A percentile compares a stretch with the other conserved stretches of the same genome.
phyloP scores from a whole-genome alignment of 2,329 filamentous ascomycete species.

The Sporothrix schenckii region DNA sequence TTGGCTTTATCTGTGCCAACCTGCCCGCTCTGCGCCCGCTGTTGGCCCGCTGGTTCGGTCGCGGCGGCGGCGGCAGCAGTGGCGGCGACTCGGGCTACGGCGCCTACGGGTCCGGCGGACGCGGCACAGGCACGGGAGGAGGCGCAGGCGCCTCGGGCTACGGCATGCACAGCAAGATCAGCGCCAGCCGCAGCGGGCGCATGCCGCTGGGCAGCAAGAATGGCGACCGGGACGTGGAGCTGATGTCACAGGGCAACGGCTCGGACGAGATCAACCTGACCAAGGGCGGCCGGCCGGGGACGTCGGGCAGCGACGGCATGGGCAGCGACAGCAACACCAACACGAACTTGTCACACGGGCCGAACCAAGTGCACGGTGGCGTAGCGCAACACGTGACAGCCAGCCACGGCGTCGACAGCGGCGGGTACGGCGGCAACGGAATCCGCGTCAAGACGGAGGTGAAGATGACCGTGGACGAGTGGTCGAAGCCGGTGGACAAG shows the following conservation, averaged over 20 bases:
- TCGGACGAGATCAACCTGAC: slow-evolving; percentile 32
- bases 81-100: slow-evolving; percentile 23
- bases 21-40: slow-evolving; percentile 33
- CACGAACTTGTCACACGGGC: too few relatives aligned
- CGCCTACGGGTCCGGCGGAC: not conserved
- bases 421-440: not conserved
- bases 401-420: not conserved
- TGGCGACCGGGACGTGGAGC: slow-evolving; percentile 31
- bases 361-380: not conserved
- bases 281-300: slow-evolving; percentile 29
- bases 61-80: slow-evolving; percentile 20
- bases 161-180: slow-evolving; percentile 33
- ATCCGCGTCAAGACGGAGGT: slow-evolving; percentile 34
- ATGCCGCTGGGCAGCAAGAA: slow-evolving; percentile 32
- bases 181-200: slow-evolving; percentile 26
- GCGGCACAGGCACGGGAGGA: not conserved
- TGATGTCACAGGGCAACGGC: slow-evolving; percentile 34
- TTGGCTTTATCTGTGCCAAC: slow-evolving; percentile 35
- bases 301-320: slow-evolving; percentile 24
- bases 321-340: slow-evolving; percentile 11
- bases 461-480: slow-evolving; percentile 31
- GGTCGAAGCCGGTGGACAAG: slow-evolving; percentile 8
- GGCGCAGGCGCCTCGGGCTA: not conserved
- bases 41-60: slow-evolving; percentile 29
- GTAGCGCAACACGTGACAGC: not conserved